Base-by-base conservation (phyloP, 805 yeast species). In the Starmerella potacharoeniae region DNA sequence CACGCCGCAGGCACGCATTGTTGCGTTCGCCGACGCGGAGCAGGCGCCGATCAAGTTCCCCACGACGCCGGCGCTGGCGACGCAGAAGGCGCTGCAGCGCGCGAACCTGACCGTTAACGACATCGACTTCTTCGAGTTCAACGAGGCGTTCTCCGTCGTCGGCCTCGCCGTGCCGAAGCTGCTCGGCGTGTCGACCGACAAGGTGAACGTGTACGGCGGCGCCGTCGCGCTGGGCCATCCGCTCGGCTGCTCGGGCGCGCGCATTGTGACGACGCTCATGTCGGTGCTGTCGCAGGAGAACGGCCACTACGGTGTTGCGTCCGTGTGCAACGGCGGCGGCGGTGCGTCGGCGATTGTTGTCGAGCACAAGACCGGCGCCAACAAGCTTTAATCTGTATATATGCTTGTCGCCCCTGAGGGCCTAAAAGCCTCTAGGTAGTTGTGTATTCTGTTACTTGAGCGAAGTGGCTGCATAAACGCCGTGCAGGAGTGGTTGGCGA, bases 291-390 rank as follows among this genome's bases (percentile, higher is more conserved):
- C 72, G 40, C 96, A 91, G 75, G 97, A 93, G 76, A 73, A 73
- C 54, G 95, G 91, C 64, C 87, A 84, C 74, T 71, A 82, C 63
- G 99, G 99, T 70, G 88, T 82, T 62, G 97, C 96, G 65, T 96
- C 88, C 70, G 84, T 93, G 68, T 93, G 98, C 79, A 93, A 93
- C 72, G 98, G 99, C 76, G 99, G 99, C 67, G 99, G 99, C 70
- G 99, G 98, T 69, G 97, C 97, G 50, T 84, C 95, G 55, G 83
- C 97, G 30, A 76, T 93, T 65, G 87, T 93, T 58, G 79, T 93
- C 65, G 96, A 90, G 75, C 81, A 76, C 65, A 66, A 33, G 49
- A 16, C n/a, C 16, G 40, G 8, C n/a, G 31, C 40, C 16, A 46
- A 17, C 37, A 46, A 46, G 49, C 40, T 81, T 46, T 77, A 70